Percentiles rank a stretch among this genome's conserved stretches.
phyloP scores from a whole-genome alignment of 345 rosid species.

The Ceriops zippeliana region DNA sequence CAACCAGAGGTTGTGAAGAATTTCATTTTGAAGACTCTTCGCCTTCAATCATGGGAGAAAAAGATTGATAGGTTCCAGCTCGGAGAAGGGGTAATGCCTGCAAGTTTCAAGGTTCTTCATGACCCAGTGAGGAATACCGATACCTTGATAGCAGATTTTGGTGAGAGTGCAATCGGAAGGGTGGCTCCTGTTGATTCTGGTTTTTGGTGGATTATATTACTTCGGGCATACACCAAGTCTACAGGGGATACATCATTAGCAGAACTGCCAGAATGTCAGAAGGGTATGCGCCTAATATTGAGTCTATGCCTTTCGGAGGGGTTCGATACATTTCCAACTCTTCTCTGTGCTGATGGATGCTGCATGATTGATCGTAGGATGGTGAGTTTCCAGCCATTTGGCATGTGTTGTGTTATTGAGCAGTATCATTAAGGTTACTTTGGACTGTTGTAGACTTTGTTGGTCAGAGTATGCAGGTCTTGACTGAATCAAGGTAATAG shows the following conservation, averaged over 20 bases:
- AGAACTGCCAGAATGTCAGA: conserved; percentile 86
- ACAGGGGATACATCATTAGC: conserved; percentile 86
- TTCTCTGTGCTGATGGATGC: conserved; percentile 96
- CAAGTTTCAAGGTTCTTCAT: conserved; percentile 92
- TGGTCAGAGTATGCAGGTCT: too few relatives aligned
- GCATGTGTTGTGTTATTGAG: too few relatives aligned
- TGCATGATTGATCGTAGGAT: conserved; percentile 98
- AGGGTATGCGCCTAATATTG: conserved; percentile 90
- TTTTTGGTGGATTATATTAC: conserved; percentile 96
- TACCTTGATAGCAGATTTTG: conserved; percentile 88
- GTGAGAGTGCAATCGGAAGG: conserved; percentile 97
- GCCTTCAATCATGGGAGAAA: conserved; percentile 98
- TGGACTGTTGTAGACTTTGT: background rate
- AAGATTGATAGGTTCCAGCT: conserved; percentile 96
- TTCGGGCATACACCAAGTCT: conserved; percentile 86
- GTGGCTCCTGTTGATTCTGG: conserved; percentile 98
- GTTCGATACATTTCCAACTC: conserved; percentile 95
- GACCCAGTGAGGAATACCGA: conserved; percentile 88
- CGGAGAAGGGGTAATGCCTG: conserved; percentile 99
- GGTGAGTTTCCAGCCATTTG: conserved; percentile 44
- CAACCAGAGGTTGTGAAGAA: conserved; percentile 81
- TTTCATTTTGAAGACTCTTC: conserved; percentile 86
- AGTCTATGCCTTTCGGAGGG: conserved; percentile 90
- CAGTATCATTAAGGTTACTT: background rate
- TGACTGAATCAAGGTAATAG: too few relatives aligned